phyloP scores from a whole-genome alignment of 345 rosid genomes.

The Anacardium occidentale region DNA sequence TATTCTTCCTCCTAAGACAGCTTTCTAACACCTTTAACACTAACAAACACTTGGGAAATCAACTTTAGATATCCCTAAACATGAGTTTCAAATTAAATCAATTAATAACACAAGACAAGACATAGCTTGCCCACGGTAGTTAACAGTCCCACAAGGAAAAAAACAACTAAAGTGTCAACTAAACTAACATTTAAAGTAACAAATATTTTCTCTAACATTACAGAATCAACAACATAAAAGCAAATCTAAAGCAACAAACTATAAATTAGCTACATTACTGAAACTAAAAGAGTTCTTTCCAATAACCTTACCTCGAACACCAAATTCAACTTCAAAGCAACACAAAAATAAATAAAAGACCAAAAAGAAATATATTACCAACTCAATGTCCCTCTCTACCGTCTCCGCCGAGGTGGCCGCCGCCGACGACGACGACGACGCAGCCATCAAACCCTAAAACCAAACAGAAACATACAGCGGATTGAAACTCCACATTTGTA shows the following conservation, averaged over 20 bases:
- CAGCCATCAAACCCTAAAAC: conserved; percentile 29
- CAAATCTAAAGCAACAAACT: not conserved
- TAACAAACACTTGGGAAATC: not conserved
- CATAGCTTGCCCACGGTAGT: not conserved
- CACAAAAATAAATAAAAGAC: not conserved
- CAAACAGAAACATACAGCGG: conserved; percentile 12
- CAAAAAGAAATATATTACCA: conserved; percentile 35
- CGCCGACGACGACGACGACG: conserved; percentile 26
- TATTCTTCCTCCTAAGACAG: not conserved
- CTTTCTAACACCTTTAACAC: not conserved
- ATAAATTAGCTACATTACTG: not conserved
- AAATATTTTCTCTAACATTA: not conserved
- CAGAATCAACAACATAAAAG: not conserved
- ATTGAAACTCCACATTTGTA: conserved; percentile 7
- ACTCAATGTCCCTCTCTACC: conserved; percentile 57
- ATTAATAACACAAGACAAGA: not conserved
- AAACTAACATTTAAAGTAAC: not conserved
- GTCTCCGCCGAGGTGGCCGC: conserved; percentile 36
- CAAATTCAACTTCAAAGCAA: not conserved
- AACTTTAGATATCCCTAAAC: not conserved
- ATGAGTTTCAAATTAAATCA: not conserved
- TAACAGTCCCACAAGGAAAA: not conserved
- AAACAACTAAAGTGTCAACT: not conserved
- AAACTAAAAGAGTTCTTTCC: not conserved
- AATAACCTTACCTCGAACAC: not conserved